Percentiles rank a stretch among this genome's conserved stretches.
phyloP scores from a whole-genome alignment of 768 basidiomycete genomes.

The Pisolithus marmoratus region DNA sequence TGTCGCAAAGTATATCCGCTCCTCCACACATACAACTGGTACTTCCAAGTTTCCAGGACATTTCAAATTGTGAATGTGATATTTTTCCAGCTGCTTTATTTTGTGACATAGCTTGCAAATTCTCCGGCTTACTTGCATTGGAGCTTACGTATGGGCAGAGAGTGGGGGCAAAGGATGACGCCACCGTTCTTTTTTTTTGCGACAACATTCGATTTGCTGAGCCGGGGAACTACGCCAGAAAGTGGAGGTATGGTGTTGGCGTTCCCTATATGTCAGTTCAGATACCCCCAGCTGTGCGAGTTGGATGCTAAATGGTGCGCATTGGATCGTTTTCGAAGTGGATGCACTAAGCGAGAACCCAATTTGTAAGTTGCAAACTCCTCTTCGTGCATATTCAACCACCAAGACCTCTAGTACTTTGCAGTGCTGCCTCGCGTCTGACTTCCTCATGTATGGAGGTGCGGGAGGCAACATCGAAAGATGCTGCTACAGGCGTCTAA shows the following conservation, averaged over 20 bases:
- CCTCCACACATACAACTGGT: background rate
- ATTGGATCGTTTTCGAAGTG: background rate
- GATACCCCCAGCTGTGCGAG: too few species aligned
- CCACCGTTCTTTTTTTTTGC: background rate
- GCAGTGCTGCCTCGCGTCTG: background rate
- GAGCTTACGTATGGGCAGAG: background rate
- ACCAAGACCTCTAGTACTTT: background rate
- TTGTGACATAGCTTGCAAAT: background rate
- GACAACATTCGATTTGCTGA: background rate
- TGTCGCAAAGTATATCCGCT: slow-evolving; percentile 3
- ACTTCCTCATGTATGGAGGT: background rate
- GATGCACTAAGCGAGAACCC: too few species aligned
- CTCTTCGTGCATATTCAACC: too few species aligned
- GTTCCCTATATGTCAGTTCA: background rate
- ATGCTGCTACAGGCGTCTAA: background rate
- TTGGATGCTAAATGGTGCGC: background rate
- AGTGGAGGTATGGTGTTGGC: background rate
- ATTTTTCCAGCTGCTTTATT: too few species aligned
- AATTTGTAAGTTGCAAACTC: too few species aligned
- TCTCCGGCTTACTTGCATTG: background rate
- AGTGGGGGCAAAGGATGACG: background rate
- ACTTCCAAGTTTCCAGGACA: background rate
- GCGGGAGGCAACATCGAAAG: background rate
- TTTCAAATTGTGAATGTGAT: background rate
- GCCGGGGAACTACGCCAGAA: background rate